Percentiles rank a stretch among this genome's conserved stretches.
Evolutionary conservation across 176 grass and related monocot species (phyloP).

Genomic region (Ampelocalamus luodianensis): DNA sequence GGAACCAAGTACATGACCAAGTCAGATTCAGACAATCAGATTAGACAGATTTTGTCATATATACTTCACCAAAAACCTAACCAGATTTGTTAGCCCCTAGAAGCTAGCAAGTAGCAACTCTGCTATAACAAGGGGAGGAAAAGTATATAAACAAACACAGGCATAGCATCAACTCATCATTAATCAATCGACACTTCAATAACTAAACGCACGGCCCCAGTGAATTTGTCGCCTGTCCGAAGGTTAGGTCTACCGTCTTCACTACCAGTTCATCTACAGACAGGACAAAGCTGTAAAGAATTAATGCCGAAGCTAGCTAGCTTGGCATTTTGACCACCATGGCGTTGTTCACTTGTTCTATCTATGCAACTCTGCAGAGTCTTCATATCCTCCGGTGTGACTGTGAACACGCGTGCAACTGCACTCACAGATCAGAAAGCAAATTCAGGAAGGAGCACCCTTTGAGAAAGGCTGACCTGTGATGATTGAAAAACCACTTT

Average conservation of each 20-base stretch:
- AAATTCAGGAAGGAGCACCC: constrained; percentile 11
- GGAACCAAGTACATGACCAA: background rate
- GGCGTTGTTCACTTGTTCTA: constrained; percentile 7
- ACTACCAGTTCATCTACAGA: constrained; percentile 7
- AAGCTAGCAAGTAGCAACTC: background rate
- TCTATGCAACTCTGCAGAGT: background rate
- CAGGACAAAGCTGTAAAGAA: constrained; percentile 11
- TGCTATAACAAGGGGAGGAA: background rate
- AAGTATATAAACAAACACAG: constrained; percentile 12
- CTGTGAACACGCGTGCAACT: constrained; percentile 47
- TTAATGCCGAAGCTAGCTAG: background rate
- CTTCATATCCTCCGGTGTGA: too few species aligned
- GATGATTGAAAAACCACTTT: constrained; percentile 40
- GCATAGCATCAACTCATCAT: constrained; percentile 4
- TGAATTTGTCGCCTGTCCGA: constrained; percentile 14
- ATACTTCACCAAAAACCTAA: constrained; percentile 20
- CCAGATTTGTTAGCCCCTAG: constrained; percentile 22
- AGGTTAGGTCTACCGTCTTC: constrained; percentile 38
- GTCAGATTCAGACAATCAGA: constrained; percentile 13
- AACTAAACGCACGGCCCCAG: constrained; percentile 13
- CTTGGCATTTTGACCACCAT: constrained; percentile 29
- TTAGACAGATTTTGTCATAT: constrained; percentile 24
- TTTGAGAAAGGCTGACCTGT: constrained; percentile 38
- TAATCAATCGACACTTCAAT: constrained; percentile 27
- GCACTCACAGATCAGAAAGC: constrained; percentile 16